Evolutionary conservation across 2,329 filamentous ascomycete genomes (phyloP), one percentile per base, ranked within the genome.

Genomic region (Magnaporthales sp.): DNA sequence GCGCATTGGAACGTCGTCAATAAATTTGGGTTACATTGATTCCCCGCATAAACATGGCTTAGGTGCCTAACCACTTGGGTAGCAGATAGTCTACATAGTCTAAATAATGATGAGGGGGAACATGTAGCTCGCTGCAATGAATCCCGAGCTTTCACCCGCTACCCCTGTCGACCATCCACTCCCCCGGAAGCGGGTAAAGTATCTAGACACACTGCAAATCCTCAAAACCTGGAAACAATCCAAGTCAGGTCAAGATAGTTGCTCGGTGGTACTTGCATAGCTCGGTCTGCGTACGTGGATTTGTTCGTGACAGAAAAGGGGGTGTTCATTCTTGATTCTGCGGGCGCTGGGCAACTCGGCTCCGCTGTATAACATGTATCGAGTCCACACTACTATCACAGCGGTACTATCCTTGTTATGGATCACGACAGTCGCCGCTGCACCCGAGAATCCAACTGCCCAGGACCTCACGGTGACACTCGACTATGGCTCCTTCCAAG

Each of bases 401-500:
- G 56, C 26, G 13, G 22, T 22, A 15, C 3, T 27, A 6, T 26
- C 24, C 13, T 5, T 60, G 24, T 9, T 60, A 3, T 60, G 56
- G 56, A 27, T 24, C 3, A 13, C 56, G 5, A 15, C 24, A 6
- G 56, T 27, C 56, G 22, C 26, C 24, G 5, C 56, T 27, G 56
- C 54, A n/a, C 26, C 26, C 38, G 5, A 7, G 9, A 26, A 11
- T 19, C 56, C 56, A 26, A 60, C 56, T 2, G 62, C 13, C 54
- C 68, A 70, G 63, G 67, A 77, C 31, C 77, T 81, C 30, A 69
- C 79, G 19, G 77, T 79, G 7, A 69, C 70, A 3, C 76, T 84
- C 7, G 78, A 81, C 72, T 84, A 84, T 70, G 82, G 81, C 30
- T 79, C 76, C 22, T 86, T 87, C 68, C 76, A 80, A 69, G 85